These are phyloP conservation scores for Solanum bulbocastanum DNA, from an alignment of 257 asterid species.

Conservation along the genomic window DNA sequence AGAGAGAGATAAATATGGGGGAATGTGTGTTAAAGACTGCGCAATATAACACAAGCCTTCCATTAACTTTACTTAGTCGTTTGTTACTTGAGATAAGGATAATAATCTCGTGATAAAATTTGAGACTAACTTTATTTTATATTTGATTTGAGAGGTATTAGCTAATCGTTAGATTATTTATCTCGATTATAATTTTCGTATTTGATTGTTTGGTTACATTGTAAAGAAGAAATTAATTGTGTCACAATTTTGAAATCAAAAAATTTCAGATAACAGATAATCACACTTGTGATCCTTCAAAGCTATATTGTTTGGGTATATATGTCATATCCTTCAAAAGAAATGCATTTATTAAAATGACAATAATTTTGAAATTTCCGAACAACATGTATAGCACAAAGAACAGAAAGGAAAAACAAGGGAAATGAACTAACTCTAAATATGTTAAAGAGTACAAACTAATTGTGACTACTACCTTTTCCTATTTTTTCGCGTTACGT, in stretches of 20 bases:
- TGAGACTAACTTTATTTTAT: background rate
- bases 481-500: background rate
- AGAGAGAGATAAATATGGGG: background rate
- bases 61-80: background rate
- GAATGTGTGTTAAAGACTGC: background rate
- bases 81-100: background rate
- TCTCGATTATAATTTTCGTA: background rate
- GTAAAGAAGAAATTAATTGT: no score
- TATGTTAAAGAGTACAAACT: background rate
- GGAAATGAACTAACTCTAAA: background rate
- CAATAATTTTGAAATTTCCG: no score
- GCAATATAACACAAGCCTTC: background rate
- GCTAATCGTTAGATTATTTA: background rate
- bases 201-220: background rate
- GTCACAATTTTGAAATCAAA: no score
- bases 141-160: background rate
- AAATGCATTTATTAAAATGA: no score
- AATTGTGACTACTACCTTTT: background rate
- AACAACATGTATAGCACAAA: background rate
- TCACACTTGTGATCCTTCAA: no score
- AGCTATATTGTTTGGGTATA: no score
- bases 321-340: no score
- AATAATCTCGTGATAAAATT: no score
- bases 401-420: background rate
- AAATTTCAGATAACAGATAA: no score